These are phyloP conservation scores for Datura wrightii DNA, from an alignment of 257 asterid genomes.

Conservation along the genomic window DNA sequence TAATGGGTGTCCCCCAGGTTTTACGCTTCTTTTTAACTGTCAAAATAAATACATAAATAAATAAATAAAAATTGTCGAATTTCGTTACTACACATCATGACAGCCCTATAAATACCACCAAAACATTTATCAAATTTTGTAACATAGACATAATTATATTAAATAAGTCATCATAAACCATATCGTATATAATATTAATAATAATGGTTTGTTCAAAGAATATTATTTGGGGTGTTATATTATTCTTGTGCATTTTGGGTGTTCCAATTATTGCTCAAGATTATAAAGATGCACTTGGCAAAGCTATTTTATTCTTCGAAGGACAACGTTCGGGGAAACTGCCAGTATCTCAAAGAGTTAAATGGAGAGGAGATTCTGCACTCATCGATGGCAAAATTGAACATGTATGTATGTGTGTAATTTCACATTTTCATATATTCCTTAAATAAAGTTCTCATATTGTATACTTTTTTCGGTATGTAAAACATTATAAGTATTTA, in stretches of 20 bases:
- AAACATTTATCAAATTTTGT: neutral
- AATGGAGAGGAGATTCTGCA: slow-evolving; percentile 85
- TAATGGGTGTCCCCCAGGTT: neutral
- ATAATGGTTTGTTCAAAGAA: slow-evolving; percentile 13
- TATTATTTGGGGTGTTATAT: slow-evolving; percentile 32
- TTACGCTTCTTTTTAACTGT: neutral
- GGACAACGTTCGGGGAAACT: slow-evolving; percentile 83
- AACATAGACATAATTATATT: neutral
- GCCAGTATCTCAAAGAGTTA: slow-evolving; percentile 60
- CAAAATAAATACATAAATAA: neutral
- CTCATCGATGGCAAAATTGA: slow-evolving; percentile 63
- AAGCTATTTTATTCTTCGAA: slow-evolving; percentile 80
- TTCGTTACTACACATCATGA: no score
- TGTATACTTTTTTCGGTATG: neutral
- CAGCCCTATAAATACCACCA: slow-evolving; percentile 24
- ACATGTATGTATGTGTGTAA: slow-evolving; percentile 39
- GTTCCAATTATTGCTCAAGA: slow-evolving; percentile 30
- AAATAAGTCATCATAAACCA: neutral
- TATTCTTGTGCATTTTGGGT: slow-evolving; percentile 34
- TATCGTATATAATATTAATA: neutral
- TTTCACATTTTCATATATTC: neutral
- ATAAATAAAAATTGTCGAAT: no score
- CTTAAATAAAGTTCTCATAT: neutral
- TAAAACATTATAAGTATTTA: neutral
- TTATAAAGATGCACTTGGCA: slow-evolving; percentile 63